These are phyloP conservation scores for Pyrrhoderma noxium DNA, from an alignment of 1,284 basidiomycete genomes.

Conservation along the genomic window DNA sequence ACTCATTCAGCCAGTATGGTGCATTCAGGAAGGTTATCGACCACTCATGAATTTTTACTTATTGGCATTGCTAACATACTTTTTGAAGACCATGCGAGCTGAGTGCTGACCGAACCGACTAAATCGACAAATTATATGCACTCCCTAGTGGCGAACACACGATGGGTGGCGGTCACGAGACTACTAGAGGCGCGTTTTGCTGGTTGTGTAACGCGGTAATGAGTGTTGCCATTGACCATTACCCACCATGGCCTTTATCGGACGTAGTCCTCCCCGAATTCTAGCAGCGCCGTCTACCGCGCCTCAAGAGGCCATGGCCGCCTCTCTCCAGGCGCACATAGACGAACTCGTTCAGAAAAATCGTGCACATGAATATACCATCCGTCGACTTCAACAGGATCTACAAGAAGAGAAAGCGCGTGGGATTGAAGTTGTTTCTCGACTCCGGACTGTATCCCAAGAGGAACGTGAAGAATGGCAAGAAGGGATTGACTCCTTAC, in stretches of 20 bases:
- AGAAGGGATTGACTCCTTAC: slow-evolving; percentile 52
- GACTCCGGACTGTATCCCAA: slow-evolving; percentile 42
- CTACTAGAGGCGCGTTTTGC: slow-evolving; percentile 2
- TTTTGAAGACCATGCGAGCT: too few relatives aligned
- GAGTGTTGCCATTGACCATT: not conserved
- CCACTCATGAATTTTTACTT: too few relatives aligned
- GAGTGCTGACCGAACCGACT: too few relatives aligned
- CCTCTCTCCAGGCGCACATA: slow-evolving; percentile 55
- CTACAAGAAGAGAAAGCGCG: slow-evolving; percentile 38
- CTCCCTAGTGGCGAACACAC: too few relatives aligned
- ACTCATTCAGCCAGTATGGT: too few relatives aligned
- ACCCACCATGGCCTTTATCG: slow-evolving; percentile 15
- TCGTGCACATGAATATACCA: slow-evolving; percentile 51
- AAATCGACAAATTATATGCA: too few relatives aligned
- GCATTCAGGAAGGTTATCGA: too few relatives aligned
- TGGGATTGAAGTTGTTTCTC: slow-evolving; percentile 35
- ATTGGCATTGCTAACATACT: too few relatives aligned
- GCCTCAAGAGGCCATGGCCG: slow-evolving; percentile 44
- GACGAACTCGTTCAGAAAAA: slow-evolving; percentile 59
- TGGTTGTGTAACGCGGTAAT: not conserved
- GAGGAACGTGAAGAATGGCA: slow-evolving; percentile 50
- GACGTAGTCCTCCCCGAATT: slow-evolving; percentile 11
- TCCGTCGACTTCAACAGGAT: slow-evolving; percentile 43
- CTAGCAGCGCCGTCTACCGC: slow-evolving; percentile 25
- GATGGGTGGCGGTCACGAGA: slow-evolving; percentile 4